A percentile compares a stretch with the other conserved stretches of the same genome.
These are phyloP conservation scores for Fusarium algeriense DNA, from an alignment of 2,329 filamentous ascomycete genomes.

Conservation along the genomic window DNA sequence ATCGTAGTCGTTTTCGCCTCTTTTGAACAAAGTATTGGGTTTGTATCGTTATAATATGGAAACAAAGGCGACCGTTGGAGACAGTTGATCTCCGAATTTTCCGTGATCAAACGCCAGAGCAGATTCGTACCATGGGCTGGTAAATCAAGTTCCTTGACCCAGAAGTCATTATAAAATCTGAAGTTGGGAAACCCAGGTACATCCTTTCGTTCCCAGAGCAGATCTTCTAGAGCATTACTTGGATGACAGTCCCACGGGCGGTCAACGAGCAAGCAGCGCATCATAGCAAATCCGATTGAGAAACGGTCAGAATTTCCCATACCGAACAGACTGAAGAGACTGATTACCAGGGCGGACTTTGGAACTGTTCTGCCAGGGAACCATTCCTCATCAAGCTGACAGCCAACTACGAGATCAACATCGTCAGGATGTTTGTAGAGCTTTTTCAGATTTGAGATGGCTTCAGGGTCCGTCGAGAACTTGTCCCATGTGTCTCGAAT, in stretches of 20 bases:
- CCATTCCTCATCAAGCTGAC: not conserved
- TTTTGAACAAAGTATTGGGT: not conserved
- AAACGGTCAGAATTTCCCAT: not conserved
- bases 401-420: not conserved
- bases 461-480: not conserved
- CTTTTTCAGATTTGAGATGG: rapidly evolving
- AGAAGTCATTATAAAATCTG: not conserved
- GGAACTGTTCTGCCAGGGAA: not conserved
- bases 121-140: not conserved
- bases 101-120: not conserved
- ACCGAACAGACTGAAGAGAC: not conserved
- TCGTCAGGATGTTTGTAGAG: not conserved
- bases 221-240: not conserved
- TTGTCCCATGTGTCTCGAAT: rapidly evolving
- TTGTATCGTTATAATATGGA: not conserved
- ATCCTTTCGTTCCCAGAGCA: not conserved
- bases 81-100: not conserved
- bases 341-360: not conserved
- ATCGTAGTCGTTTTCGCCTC: rapidly evolving
- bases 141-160: not conserved
- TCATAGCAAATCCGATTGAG: not conserved
- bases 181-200: not conserved
- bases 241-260: not conserved
- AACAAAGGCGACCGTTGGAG: not conserved
- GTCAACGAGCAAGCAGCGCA: not conserved